Percentiles rank a stretch among this genome's conserved stretches.
phyloP scores from a whole-genome alignment of 2,329 filamentous ascomycete genomes.

The Aspergillus vadensis region DNA sequence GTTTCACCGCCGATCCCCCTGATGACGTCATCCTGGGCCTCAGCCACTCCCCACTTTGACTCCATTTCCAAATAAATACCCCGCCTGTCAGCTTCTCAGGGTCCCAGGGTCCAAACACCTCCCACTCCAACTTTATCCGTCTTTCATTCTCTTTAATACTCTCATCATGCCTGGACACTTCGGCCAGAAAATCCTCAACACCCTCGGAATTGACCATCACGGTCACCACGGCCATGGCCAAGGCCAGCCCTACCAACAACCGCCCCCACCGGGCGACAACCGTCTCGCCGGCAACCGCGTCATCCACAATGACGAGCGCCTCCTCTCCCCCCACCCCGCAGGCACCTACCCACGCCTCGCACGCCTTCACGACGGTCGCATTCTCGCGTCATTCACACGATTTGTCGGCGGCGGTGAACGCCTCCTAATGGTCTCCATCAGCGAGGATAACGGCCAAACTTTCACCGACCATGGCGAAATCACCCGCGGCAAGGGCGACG shows the following conservation, averaged over 20 bases:
- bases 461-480: conserved; percentile 50
- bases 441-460: conserved; percentile 46
- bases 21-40: background rate
- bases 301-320: conserved; percentile 38
- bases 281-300: conserved; percentile 24
- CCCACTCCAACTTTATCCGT: too few species aligned
- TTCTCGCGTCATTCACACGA: conserved; percentile 51
- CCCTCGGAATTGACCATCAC: conserved; percentile 28
- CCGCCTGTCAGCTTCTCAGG: too few species aligned
- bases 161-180: conserved; percentile 33
- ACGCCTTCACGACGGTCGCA: conserved; percentile 47
- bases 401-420: conserved; percentile 40
- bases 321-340: conserved; percentile 37
- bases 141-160: background rate
- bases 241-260: conserved; percentile 12
- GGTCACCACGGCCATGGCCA: background rate
- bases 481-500: conserved; percentile 46
- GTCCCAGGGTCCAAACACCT: too few species aligned
- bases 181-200: conserved; percentile 37
- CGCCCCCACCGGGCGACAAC: conserved; percentile 4
- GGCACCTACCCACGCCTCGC: conserved; percentile 54
- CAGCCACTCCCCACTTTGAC: background rate
- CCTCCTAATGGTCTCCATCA: conserved; percentile 48
- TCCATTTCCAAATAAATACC: too few species aligned
- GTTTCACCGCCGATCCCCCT: background rate